Percentiles rank a stretch among this genome's conserved stretches.
Conservation (phyloP, 225 moss, liverwort and hornwort genomes). For the Marchantia paleacea region DNA sequence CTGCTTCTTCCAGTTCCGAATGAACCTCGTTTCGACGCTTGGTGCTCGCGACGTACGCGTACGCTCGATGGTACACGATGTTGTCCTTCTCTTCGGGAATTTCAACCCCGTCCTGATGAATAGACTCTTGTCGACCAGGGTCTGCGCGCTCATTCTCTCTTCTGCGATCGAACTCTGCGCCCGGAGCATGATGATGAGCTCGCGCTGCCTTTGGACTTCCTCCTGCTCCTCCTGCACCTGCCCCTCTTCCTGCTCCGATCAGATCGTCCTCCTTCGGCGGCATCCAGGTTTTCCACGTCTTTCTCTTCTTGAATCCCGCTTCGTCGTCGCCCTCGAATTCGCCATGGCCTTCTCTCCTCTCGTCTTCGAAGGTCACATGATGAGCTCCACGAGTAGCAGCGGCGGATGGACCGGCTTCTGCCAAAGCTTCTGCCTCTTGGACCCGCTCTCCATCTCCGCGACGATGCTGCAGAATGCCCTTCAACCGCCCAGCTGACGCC, state of each 20-base stretch:
- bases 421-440: no score
- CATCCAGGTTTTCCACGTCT: not conserved
- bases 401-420: not conserved
- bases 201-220: not conserved
- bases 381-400: not conserved
- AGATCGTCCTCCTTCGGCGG: not conserved
- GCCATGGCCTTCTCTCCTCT: not conserved
- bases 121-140: not conserved
- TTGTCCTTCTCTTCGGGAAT: not conserved
- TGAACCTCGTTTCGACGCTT: not conserved
- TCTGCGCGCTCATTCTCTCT: not conserved
- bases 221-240: not conserved
- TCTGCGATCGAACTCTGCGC: not conserved
- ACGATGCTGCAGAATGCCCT: not conserved
- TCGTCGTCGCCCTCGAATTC: not conserved
- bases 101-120: not conserved
- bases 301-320: not conserved
- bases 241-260: not conserved
- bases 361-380: not conserved
- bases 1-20: not conserved
- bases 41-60: not conserved
- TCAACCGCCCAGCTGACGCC: not conserved
- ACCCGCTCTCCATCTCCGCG: not conserved
- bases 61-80: slow-evolving; percentile 5
- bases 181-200: not conserved